Evolutionary conservation across 2,329 filamentous ascomycete species (phyloP).

Genomic region (Fusarium nanum): DNA sequence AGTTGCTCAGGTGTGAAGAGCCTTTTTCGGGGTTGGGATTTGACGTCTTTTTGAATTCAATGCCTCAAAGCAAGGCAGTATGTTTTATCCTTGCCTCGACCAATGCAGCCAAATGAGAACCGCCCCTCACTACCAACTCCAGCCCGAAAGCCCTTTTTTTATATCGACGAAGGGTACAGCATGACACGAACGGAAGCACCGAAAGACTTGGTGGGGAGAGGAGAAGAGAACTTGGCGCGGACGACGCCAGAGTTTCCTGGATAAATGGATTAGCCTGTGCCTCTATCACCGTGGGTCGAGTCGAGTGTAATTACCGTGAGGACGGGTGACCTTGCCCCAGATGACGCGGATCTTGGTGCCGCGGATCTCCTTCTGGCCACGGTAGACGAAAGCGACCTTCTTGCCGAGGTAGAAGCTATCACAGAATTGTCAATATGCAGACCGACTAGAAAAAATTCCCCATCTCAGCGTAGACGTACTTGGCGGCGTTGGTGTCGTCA

Average conservation of each 20-base stretch:
- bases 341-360: conserved; percentile 99
- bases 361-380: conserved; percentile 91
- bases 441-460: background rate
- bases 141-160: conserved; percentile 72
- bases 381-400: conserved; percentile 99
- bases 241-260: conserved; percentile 97
- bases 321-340: conserved; percentile 97
- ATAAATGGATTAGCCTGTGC: conserved; percentile 27
- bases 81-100: conserved; percentile 69
- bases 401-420: conserved; percentile 94
- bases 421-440: conserved; percentile 42
- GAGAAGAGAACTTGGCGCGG: conserved; percentile 95
- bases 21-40: conserved; percentile 50
- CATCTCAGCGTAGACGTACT: conserved; percentile 65
- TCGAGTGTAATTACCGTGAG: conserved; percentile 77
- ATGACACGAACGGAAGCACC: conserved; percentile 96
- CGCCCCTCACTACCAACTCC: conserved; percentile 72
- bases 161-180: conserved; percentile 98
- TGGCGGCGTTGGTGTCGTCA: conserved; percentile 87
- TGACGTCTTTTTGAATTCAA: conserved; percentile 65
- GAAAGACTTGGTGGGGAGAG: conserved; percentile 96
- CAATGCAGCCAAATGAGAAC: conserved; percentile 71
- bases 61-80: conserved; percentile 65
- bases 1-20: conserved; percentile 42
- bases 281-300: background rate